Evolutionary conservation across 805 yeast genomes (phyloP).

Genomic region (Candida maris): DNA sequence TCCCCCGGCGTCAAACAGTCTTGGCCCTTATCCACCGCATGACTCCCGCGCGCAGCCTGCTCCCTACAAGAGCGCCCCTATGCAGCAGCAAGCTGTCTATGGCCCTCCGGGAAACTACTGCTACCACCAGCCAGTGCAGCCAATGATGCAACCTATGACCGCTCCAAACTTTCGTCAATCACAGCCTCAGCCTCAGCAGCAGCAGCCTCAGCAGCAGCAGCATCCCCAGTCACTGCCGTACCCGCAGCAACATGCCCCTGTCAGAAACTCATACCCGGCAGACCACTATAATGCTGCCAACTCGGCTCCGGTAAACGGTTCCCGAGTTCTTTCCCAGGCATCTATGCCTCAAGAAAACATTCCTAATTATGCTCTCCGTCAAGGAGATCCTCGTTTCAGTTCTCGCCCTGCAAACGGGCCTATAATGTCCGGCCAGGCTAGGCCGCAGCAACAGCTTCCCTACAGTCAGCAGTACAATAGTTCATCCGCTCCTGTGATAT

Average conservation of each 20-base stretch:
- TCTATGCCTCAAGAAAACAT: no score
- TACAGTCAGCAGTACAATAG: no score
- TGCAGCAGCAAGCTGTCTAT: slow-evolving; percentile 6
- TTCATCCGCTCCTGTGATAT: no score
- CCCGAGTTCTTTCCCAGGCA: no score
- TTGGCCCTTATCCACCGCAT: background rate
- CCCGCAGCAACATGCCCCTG: background rate
- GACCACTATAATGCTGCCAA: background rate
- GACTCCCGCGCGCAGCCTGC: background rate
- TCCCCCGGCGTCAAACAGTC: no score
- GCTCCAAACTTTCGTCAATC: slow-evolving; percentile 4
- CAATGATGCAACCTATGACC: slow-evolving; percentile 3
- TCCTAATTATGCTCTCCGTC: no score
- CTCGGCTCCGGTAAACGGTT: no score
- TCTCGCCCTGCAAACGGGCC: no score
- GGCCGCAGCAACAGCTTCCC: no score
- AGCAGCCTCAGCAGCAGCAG: slow-evolving; percentile 7
- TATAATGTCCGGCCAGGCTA: no score
- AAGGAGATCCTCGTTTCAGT: no score
- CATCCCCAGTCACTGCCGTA: slow-evolving; percentile 6
- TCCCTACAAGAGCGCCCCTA: slow-evolving; percentile 9
- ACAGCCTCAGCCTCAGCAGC: slow-evolving; percentile 5
- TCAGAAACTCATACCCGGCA: background rate
- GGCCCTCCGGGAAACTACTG: background rate
- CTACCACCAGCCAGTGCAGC: slow-evolving; percentile 5